Percentiles rank a stretch among this genome's conserved stretches.
Evolutionary conservation across 768 basidiomycete species (phyloP).

Genomic region (Macrolepiota albuminosa): DNA sequence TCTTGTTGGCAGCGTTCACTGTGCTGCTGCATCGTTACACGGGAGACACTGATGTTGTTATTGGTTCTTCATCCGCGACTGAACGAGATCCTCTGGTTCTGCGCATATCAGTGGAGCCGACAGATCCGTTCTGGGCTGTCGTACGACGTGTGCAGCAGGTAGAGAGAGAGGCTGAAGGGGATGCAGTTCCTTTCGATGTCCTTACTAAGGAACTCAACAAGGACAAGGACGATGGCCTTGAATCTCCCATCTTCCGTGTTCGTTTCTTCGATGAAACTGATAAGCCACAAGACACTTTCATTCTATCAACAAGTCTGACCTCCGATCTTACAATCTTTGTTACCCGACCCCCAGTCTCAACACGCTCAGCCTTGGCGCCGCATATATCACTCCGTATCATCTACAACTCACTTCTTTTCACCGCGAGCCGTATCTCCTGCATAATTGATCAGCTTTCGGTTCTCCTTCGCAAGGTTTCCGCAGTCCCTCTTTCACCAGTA

Average conservation of each 20-base stretch:
- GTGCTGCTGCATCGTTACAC: slow-evolving; percentile 93
- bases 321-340: slow-evolving; percentile 94
- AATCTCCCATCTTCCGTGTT: slow-evolving; percentile 81
- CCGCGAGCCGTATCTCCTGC: slow-evolving; percentile 64
- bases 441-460: slow-evolving; percentile 85
- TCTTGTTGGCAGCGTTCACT: slow-evolving; percentile 88
- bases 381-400: slow-evolving; percentile 75
- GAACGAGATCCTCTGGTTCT: slow-evolving; percentile 79
- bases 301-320: slow-evolving; percentile 74
- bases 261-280: slow-evolving; percentile 96
- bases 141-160: slow-evolving; percentile 81
- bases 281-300: slow-evolving; percentile 63
- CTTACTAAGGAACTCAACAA: slow-evolving; percentile 66
- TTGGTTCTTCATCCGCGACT: slow-evolving; percentile 80
- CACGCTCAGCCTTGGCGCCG: slow-evolving; percentile 68
- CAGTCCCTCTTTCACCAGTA: slow-evolving; percentile 62
- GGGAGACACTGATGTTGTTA: slow-evolving; percentile 89
- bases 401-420: slow-evolving; percentile 95
- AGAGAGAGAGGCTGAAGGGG: slow-evolving; percentile 77
- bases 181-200: slow-evolving; percentile 76
- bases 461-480: slow-evolving; percentile 66
- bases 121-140: slow-evolving; percentile 86
- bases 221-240: slow-evolving; percentile 55
- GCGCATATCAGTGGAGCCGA: slow-evolving; percentile 75
- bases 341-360: slow-evolving; percentile 62